Percentiles rank a stretch among this genome's conserved stretches.
phyloP scores from a whole-genome alignment of 164 flowering plant genomes.

The Chimonanthus salicifolius region DNA sequence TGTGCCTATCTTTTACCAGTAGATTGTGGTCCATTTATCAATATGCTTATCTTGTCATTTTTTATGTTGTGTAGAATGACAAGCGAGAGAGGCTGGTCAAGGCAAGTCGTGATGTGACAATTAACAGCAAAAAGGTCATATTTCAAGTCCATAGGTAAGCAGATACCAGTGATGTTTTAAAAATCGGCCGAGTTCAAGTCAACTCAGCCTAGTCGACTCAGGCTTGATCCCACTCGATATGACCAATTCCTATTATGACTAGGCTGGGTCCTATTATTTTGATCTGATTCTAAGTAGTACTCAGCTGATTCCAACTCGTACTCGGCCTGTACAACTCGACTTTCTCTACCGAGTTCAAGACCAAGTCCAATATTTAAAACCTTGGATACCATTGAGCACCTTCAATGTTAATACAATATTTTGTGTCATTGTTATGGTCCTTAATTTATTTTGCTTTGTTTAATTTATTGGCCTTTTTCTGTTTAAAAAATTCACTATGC shows the following conservation, averaged over 20 bases:
- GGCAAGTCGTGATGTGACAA: slow-evolving; percentile 91
- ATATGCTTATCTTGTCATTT: background rate
- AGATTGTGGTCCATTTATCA: background rate
- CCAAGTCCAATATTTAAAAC: too few relatives aligned
- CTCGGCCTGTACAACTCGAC: too few relatives aligned
- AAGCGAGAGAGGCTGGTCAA: slow-evolving; percentile 91
- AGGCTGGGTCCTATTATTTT: too few relatives aligned
- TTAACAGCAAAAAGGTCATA: slow-evolving; percentile 93
- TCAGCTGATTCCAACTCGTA: too few relatives aligned
- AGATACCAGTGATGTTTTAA: background rate
- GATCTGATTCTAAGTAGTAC: too few relatives aligned
- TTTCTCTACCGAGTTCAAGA: too few relatives aligned
- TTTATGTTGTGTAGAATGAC: slow-evolving; percentile 56
- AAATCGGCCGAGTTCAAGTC: too few relatives aligned
- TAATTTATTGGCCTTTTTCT: background rate
- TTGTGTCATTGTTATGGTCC: too few relatives aligned
- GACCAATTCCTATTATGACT: background rate
- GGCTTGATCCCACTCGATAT: too few relatives aligned
- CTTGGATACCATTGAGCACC: too few relatives aligned
- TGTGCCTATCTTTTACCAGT: background rate
- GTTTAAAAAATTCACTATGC: background rate
- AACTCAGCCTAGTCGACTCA: too few relatives aligned
- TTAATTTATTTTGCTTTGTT: background rate
- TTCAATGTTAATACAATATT: too few relatives aligned
- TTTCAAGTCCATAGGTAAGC: slow-evolving; percentile 91